Evolutionary conservation across 768 basidiomycete genomes (phyloP).

Genomic region (Leccinellum rugosiceps): DNA sequence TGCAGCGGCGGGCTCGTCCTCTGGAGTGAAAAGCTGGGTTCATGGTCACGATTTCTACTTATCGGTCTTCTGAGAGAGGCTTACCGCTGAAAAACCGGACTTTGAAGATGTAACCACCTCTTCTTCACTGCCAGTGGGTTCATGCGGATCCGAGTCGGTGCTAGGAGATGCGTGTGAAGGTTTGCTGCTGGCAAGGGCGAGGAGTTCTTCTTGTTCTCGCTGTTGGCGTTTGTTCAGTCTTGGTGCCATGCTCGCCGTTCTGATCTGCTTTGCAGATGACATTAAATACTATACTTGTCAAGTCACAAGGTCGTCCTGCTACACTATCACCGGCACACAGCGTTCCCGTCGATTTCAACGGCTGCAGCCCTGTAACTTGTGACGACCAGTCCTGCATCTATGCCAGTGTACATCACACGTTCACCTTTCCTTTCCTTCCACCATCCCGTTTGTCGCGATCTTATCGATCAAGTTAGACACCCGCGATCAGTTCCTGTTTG

Average conservation of each 20-base stretch:
- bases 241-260: slow-evolving; percentile 52
- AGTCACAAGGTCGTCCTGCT: too few relatives aligned
- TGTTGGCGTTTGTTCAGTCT: slow-evolving; percentile 84
- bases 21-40: slow-evolving; percentile 42
- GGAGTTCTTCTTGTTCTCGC: slow-evolving; percentile 78
- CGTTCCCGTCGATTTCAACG: too few relatives aligned
- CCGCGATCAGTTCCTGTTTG: too few relatives aligned
- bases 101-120: slow-evolving; percentile 22
- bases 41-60: slow-evolving; percentile 18
- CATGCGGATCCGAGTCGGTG: slow-evolving; percentile 13
- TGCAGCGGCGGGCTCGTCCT: slow-evolving; percentile 20
- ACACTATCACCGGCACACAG: too few relatives aligned
- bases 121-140: slow-evolving; percentile 37
- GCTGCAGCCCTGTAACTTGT: too few relatives aligned
- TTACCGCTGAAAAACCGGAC: slow-evolving; percentile 45
- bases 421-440: too few relatives aligned
- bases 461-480: too few relatives aligned
- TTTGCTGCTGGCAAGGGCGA: slow-evolving; percentile 40
- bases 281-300: too few relatives aligned
- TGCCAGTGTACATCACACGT: too few relatives aligned
- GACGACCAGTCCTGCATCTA: too few relatives aligned
- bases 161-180: slow-evolving; percentile 9
- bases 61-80: slow-evolving; percentile 14
- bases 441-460: too few relatives aligned
- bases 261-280: too few relatives aligned